Evolutionary conservation across 345 rosid species (phyloP), one percentile per base, ranked within the genome.

Genomic region (Pugionium cornutum): DNA sequence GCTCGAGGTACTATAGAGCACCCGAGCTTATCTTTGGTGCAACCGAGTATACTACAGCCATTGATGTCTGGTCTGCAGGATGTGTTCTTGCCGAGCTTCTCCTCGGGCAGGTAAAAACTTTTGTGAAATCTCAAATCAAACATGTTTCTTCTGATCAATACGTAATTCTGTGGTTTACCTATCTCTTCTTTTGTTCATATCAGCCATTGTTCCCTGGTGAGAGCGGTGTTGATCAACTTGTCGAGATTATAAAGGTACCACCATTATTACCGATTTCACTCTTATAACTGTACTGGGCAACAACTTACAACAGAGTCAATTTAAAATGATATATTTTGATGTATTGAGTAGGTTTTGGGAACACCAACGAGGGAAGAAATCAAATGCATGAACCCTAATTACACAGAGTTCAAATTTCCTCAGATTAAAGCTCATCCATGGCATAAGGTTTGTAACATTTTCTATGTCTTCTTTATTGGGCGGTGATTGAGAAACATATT

Each of bases 321-420:
- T 18, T 18, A 18, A 18, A 18, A 18, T 34, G 33, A 32, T 40
- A 9, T 54, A 41, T 5, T 55, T 52, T 29, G 11, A n/a, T 62
- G 43, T 5, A 69, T 73, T 78, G 62, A 45, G 32, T 27, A 92
- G 98, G 92, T 92, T 69, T 76, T 92, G 79, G 99, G 99, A 55
- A 94, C 99, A 57, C 99, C 99, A 30, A 94, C 99, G 30, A 78
- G 99, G 63, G 97, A 94, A 78, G 99, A 94, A 81, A 90, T 90
- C 58, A 94, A 90, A 76, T 94, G 97, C 82, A 94, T 94, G 99
- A 94, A 94, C 58, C 99, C 99, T 4, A 94, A 94, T 77, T 90
- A 94, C 74, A 90, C 92, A 0, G 99, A 94, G 75, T 94, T 85
- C 80, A 94, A 90, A 53, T 94, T 94, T 74, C 18, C 18, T 18